Evolutionary conservation across 164 flowering plant species (phyloP).

Genomic region (Piper betle): DNA sequence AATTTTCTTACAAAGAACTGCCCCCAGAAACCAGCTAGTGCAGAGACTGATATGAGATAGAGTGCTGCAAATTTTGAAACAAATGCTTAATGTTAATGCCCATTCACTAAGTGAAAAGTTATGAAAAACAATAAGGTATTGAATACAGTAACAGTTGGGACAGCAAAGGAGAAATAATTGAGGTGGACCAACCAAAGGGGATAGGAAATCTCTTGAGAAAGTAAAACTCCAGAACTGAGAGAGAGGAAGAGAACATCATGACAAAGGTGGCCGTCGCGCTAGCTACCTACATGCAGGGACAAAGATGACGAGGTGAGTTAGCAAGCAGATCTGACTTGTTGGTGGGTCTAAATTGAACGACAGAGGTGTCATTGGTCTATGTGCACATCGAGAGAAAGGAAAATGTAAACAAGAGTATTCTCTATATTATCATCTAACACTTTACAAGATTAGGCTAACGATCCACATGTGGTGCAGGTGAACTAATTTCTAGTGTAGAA

Average conservation of each 20-base stretch:
- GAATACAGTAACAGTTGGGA: neutral
- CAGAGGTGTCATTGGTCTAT: too few species aligned
- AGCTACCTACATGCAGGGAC: slow-evolving; percentile 41
- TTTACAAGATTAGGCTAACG: too few species aligned
- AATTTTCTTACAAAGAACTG: slow-evolving; percentile 69
- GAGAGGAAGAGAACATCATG: slow-evolving; percentile 96
- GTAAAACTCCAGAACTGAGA: slow-evolving; percentile 92
- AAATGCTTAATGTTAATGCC: neutral
- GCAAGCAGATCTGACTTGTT: neutral
- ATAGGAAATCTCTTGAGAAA: slow-evolving; percentile 87
- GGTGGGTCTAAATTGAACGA: neutral
- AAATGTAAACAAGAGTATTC: too few species aligned
- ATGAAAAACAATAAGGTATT: neutral
- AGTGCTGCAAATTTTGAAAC: slow-evolving; percentile 7
- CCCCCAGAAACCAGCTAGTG: slow-evolving; percentile 21
- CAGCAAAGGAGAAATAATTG: neutral
- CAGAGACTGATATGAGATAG: slow-evolving; percentile 13
- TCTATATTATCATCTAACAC: too few species aligned
- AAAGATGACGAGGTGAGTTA: neutral
- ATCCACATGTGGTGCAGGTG: too few species aligned
- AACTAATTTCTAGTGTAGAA: neutral
- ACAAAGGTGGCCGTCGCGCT: slow-evolving; percentile 99
- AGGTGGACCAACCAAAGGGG: slow-evolving; percentile 49
- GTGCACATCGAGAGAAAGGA: too few species aligned
- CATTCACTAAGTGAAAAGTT: neutral